These are phyloP conservation scores for Monosporascus sp. DNA, from an alignment of 2,329 filamentous ascomycete species.

Conservation along the genomic window DNA sequence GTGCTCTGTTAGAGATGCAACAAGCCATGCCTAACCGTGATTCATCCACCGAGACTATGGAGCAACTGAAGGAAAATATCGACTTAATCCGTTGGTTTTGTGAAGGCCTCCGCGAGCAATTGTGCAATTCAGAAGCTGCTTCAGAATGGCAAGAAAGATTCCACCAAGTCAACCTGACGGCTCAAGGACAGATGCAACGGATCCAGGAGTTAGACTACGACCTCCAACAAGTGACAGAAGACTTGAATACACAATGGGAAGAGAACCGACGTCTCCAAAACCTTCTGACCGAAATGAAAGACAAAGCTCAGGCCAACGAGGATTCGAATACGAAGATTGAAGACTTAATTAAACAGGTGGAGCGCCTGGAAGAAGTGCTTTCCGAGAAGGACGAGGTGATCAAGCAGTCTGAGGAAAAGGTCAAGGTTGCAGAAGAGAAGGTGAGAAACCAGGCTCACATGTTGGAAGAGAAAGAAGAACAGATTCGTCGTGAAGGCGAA, in stretches of 20 bases:
- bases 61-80: slow-evolving; percentile 4
- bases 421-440: slow-evolving; percentile 8
- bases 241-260: slow-evolving; percentile 1
- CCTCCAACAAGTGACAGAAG: slow-evolving; percentile 3
- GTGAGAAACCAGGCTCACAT: slow-evolving; percentile 6
- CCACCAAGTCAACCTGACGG: slow-evolving; percentile 4
- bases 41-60: not conserved
- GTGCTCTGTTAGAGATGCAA: slow-evolving; percentile 8
- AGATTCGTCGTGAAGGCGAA: slow-evolving; percentile 10
- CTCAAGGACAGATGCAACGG: slow-evolving; percentile 3
- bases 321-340: slow-evolving; percentile 4
- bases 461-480: slow-evolving; percentile 9
- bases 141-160: slow-evolving; percentile 16
- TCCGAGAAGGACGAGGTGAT: slow-evolving; percentile 10
- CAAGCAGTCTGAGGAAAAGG: slow-evolving; percentile 5
- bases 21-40: slow-evolving; percentile 3
- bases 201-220: slow-evolving; percentile 9
- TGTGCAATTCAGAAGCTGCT: slow-evolving; percentile 1
- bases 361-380: slow-evolving; percentile 6
- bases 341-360: slow-evolving; percentile 6
- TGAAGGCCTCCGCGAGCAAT: slow-evolving; percentile 3
- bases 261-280: slow-evolving; percentile 6
- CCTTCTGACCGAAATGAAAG: slow-evolving; percentile 4
- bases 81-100: slow-evolving; percentile 7
- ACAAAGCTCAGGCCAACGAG: slow-evolving; percentile 2